Evolutionary conservation across 139 green algal species (phyloP).

Genomic region (Axilococcus clingmanii): DNA sequence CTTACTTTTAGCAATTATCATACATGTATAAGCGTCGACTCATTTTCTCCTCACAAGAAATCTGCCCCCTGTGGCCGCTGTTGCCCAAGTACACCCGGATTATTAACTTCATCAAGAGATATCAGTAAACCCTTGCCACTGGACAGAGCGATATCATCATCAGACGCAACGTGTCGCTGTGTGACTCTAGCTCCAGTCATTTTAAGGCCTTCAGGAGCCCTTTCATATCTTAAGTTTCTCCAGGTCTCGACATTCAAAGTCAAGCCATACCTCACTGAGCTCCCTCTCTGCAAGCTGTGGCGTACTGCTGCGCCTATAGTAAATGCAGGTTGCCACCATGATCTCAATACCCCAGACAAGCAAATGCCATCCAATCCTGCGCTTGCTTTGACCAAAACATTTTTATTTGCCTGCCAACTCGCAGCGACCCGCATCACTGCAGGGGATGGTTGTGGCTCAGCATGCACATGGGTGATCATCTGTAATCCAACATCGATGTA

Average conservation of each 20-base stretch:
- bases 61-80: conserved; percentile 1
- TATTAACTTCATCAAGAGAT: conserved; percentile 10
- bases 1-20: background rate
- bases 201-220: conserved; percentile 14
- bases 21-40: no score
- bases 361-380: conserved; percentile 31
- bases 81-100: conserved; percentile 7
- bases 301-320: conserved; percentile 21
- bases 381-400: conserved; percentile 48
- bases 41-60: conserved; percentile 7
- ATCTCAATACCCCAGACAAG: conserved; percentile 35
- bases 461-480: conserved; percentile 19
- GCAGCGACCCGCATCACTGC: background rate
- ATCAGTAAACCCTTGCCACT: conserved; percentile 46
- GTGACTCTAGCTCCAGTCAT: conserved; percentile 44
- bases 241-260: conserved; percentile 52
- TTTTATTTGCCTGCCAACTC: conserved; percentile 64
- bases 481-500: conserved; percentile 70
- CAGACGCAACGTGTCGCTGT: conserved; percentile 61
- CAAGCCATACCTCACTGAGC: conserved; percentile 18
- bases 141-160: conserved; percentile 49
- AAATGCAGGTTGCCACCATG: conserved; percentile 52
- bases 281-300: conserved; percentile 11
- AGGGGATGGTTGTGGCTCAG: background rate
- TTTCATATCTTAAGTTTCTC: conserved; percentile 45